These are phyloP conservation scores for Candolleomyces eurysporus DNA, from an alignment of 768 basidiomycete genomes.

Conservation along the genomic window DNA sequence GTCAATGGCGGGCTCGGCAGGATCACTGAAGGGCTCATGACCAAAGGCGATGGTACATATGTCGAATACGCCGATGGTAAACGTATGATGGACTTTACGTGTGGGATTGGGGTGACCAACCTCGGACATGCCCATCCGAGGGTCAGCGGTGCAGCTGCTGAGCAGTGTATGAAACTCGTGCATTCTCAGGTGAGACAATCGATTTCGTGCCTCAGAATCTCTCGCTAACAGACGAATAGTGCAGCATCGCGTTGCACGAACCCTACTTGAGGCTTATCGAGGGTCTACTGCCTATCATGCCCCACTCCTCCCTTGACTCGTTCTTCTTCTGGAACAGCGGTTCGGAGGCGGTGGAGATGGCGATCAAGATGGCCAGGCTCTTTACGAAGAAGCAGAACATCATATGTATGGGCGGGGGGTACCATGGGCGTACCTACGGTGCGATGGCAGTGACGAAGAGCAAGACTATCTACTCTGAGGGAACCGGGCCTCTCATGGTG, in stretches of 20 bases:
- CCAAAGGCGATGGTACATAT: conserved; percentile 71
- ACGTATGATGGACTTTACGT: conserved; percentile 79
- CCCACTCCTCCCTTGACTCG: conserved; percentile 83
- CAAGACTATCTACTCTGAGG: conserved; percentile 88
- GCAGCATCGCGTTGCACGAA: conserved; percentile 84
- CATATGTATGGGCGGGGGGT: conserved; percentile 86
- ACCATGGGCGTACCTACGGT: conserved; percentile 92
- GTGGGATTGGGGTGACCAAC: conserved; percentile 85
- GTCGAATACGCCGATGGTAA: conserved; percentile 71
- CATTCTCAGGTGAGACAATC: conserved; percentile 63
- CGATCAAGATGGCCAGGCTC: conserved; percentile 81
- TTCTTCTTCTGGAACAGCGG: conserved; percentile 99
- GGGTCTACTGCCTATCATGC: conserved; percentile 84
- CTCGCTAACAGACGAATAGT: conserved; percentile 40
- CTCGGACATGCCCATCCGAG: conserved; percentile 88
- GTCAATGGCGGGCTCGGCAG: conserved; percentile 47
- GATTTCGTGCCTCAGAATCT: background rate
- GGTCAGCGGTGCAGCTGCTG: conserved; percentile 84
- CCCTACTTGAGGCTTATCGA: conserved; percentile 88
- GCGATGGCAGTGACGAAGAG: conserved; percentile 92
- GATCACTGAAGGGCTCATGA: conserved; percentile 55
- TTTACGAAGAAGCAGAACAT: conserved; percentile 84
- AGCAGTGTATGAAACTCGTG: conserved; percentile 79
- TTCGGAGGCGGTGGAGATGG: conserved; percentile 87
- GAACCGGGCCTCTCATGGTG: conserved; percentile 82